phyloP scores from a whole-genome alignment of 768 basidiomycete species.

The Xerocomus brunneocitrinus region DNA sequence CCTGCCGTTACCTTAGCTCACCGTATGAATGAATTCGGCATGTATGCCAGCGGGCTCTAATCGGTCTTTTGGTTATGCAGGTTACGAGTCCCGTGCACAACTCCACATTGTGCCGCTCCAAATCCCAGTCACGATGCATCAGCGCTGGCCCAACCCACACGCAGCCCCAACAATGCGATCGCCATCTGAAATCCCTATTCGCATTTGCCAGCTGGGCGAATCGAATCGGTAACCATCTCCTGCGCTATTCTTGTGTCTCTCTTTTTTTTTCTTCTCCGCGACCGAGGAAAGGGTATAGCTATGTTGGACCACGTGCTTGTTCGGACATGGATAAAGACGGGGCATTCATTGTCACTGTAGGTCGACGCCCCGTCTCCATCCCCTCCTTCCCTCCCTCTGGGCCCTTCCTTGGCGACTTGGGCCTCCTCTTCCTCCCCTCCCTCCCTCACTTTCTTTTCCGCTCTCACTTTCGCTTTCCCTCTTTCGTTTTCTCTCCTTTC shows the following conservation, averaged over 20 bases:
- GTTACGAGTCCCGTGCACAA: background rate
- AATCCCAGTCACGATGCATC: background rate
- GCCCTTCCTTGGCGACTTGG: background rate
- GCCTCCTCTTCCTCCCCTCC: background rate
- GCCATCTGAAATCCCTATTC: background rate
- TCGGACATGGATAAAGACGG: background rate
- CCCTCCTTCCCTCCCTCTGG: background rate
- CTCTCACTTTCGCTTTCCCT: background rate
- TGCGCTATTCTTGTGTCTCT: background rate
- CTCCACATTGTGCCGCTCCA: background rate
- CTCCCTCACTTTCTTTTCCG: background rate
- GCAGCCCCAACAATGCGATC: background rate
- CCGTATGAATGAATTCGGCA: background rate
- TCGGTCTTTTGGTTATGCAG: background rate
- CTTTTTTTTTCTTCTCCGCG: slow-evolving; percentile 1
- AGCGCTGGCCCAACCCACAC: background rate
- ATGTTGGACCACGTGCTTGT: slow-evolving; percentile 12
- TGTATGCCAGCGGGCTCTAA: background rate
- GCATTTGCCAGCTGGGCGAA: slow-evolving; percentile 12
- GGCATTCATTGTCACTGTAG: background rate
- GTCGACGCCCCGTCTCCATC: background rate
- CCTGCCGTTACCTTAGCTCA: background rate
- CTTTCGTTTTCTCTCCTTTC: background rate
- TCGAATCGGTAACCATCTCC: slow-evolving; percentile 6
- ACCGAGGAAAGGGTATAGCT: slow-evolving; percentile 9